Conservation (phyloP, 208 protist genomes). For the Wallacemonas collosoma region DNA sequence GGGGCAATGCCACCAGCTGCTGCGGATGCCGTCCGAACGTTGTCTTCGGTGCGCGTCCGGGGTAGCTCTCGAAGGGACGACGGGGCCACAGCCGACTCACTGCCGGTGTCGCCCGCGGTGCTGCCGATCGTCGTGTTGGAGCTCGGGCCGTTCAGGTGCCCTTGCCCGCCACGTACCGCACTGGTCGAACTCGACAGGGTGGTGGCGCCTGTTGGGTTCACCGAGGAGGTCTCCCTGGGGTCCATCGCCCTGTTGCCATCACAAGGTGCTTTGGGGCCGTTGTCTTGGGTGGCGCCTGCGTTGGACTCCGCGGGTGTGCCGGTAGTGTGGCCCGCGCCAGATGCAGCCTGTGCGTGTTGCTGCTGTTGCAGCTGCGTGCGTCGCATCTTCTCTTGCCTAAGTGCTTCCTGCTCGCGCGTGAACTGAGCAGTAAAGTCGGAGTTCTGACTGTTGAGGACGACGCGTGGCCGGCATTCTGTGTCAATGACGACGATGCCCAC, state of each 20-base stretch:
- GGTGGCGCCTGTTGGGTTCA: too few relatives aligned
- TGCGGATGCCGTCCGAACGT: background rate
- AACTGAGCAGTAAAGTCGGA: slow-evolving; percentile 36
- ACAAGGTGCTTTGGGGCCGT: too few relatives aligned
- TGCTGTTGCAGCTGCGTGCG: background rate
- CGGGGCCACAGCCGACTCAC: background rate
- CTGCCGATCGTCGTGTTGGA: background rate
- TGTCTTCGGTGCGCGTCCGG: slow-evolving; percentile 1
- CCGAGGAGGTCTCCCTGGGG: too few relatives aligned
- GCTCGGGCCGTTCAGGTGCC: background rate
- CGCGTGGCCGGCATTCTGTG: slow-evolving; percentile 45
- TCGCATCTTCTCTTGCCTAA: slow-evolving; percentile 19
- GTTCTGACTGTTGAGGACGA: slow-evolving; percentile 45
- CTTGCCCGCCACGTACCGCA: too few relatives aligned
- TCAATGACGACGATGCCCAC: slow-evolving; percentile 68
- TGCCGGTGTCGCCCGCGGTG: background rate
- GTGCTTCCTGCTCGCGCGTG: slow-evolving; percentile 25
- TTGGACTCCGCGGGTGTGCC: too few relatives aligned
- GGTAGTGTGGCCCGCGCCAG: too few relatives aligned
- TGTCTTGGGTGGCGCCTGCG: too few relatives aligned
- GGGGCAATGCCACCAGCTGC: too few relatives aligned
- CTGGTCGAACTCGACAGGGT: too few relatives aligned
- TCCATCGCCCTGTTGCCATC: too few relatives aligned
- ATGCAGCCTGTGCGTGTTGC: background rate
- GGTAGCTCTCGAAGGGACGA: background rate